Evolutionary conservation across 495 filamentous ascomycete genomes (phyloP), one percentile per base, ranked within the genome.

Genomic region (Daldinia concentrica): DNA sequence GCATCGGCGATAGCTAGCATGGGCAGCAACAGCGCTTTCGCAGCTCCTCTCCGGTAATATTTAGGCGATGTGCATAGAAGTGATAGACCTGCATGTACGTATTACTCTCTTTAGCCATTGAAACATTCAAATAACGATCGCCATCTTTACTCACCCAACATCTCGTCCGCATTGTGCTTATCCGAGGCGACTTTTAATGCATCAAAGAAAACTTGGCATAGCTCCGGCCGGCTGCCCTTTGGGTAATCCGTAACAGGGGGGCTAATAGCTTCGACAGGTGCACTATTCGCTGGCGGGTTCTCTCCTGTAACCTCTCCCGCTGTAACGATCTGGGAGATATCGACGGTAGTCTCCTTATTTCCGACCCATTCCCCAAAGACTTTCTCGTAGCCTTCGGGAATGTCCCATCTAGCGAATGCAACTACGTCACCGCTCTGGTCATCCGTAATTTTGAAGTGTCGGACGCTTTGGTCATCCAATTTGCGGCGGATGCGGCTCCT

Each of bases 11-110:
- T 67, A 6, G 64, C 68, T 6, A 82, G 54, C 61, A 78, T 76
- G 12, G 67, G 71, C 36, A 37, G 34, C 11, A 82, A 68, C 19
- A 82, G 65, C 19, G 71, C 73, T 58, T 69, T 71, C 19, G 68
- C 79, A 9, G 77, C 77, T 8, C 80, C 80, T 37, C 68, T 76
- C 45, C 79, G 69, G 57, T 78, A 67, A 27, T 81, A 79, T 17
- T 77, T 78, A 4, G 84, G 82, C 22, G 74, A 68, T 7, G 81
- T 82, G 45, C 71, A 76, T 12, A 78, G 57, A 15, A 78, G 74
- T 7, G 76, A 78, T 32, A 78, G 66, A 6, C 69, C 76, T 77
- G 34, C 39, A 48, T 54, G n/a, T 50, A n/a, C 29, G 45, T 27
- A 43, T 51, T 6, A 41, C 19, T 9, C 45, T 30, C 2, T 56